phyloP scores from a whole-genome alignment of 192 early-diverging fungal species.

The Gonapodya sp. region DNA sequence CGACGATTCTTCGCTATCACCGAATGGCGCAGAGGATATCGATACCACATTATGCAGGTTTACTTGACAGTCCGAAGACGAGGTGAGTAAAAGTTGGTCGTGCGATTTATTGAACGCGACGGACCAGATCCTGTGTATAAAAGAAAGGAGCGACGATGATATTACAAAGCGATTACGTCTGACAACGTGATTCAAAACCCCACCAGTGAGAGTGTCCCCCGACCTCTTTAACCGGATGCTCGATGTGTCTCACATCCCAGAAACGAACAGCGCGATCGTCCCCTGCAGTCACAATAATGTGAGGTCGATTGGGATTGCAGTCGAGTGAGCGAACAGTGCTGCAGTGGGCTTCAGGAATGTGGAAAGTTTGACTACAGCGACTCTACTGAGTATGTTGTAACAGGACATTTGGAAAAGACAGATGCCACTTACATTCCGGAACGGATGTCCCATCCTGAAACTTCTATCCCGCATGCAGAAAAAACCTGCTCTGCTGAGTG shows the following conservation, averaged over 20 bases:
- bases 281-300: conserved; percentile 73
- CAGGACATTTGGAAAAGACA: too few relatives aligned
- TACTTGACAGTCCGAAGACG: conserved; percentile 77
- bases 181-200: background rate
- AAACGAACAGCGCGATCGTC: conserved; percentile 79
- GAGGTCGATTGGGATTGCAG: conserved; percentile 80
- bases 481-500: conserved; percentile 45
- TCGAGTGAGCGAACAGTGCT: conserved; percentile 61
- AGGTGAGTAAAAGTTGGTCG: conserved; percentile 83
- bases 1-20: conserved; percentile 17
- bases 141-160: background rate
- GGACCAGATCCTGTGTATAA: conserved; percentile 57
- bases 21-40: conserved; percentile 62
- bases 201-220: conserved; percentile 82
- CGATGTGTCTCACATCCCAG: conserved; percentile 69
- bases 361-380: conserved; percentile 29
- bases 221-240: conserved; percentile 50
- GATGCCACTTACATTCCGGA: conserved; percentile 36
- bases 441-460: conserved; percentile 65
- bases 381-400: too few relatives aligned
- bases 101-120: conserved; percentile 81
- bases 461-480: conserved; percentile 42
- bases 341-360: conserved; percentile 60
- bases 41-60: conserved; percentile 79
- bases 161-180: conserved; percentile 7